These are phyloP conservation scores for Aureobasidium lini DNA, from an alignment of 2,329 filamentous ascomycete species.

Conservation along the genomic window DNA sequence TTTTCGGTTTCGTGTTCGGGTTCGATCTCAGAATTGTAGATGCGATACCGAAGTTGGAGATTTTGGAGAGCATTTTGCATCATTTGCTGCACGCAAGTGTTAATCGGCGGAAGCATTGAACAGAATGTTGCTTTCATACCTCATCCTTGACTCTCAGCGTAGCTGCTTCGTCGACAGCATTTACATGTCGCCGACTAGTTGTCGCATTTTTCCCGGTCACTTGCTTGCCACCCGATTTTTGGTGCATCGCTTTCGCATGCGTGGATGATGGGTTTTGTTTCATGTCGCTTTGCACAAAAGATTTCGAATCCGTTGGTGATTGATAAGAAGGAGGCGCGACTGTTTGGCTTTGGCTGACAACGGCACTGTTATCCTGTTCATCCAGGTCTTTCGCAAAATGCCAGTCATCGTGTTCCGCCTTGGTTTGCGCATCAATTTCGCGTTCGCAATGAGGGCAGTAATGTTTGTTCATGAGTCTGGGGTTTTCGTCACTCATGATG, in stretches of 20 bases:
- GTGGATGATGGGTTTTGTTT: not conserved
- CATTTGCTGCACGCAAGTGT: constrained; percentile 27
- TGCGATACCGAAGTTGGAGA: constrained; percentile 33
- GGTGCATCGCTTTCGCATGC: not conserved
- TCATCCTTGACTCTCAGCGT: constrained; percentile 34
- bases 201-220: not conserved
- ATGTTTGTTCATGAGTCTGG: not conserved
- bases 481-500: not conserved
- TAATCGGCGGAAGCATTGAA: not conserved
- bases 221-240: constrained; percentile 38
- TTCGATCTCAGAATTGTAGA: constrained; percentile 42
- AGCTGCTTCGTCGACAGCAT: constrained; percentile 33
- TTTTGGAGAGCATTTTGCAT: constrained; percentile 37
- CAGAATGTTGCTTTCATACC: constrained; percentile 17
- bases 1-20: constrained; percentile 39
- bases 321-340: too few relatives aligned
- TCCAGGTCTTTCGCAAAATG: constrained; percentile 81
- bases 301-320: too few relatives aligned
- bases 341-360: too few relatives aligned
- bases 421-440: constrained; percentile 30
- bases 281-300: not conserved
- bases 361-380: constrained; percentile 25
- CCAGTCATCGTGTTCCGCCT: constrained; percentile 76
- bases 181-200: constrained; percentile 25
- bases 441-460: not conserved